Evolutionary conservation across 371 early-diverging fungal species (phyloP).

Genomic region (Mortierella sp.): DNA sequence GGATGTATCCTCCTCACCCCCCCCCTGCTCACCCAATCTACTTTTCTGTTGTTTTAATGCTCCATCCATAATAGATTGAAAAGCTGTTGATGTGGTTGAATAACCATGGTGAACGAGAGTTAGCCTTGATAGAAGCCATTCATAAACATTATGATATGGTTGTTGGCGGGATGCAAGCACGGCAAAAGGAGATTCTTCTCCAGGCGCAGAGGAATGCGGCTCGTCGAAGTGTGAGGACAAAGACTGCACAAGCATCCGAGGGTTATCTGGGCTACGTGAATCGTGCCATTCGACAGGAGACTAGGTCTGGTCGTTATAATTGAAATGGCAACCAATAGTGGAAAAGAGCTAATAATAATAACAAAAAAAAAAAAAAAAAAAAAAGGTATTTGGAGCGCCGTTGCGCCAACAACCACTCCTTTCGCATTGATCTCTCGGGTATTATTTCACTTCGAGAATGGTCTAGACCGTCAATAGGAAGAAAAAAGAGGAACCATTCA

Average conservation of each 20-base stretch:
- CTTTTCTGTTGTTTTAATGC: no score
- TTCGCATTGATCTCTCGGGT: not conserved
- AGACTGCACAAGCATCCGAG: conserved; percentile 48
- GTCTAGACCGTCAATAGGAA: conserved; percentile 11
- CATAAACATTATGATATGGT: conserved; percentile 58
- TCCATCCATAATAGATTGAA: conserved; percentile 59
- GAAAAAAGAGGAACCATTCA: not conserved
- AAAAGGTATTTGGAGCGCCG: not conserved
- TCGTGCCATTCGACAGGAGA: conserved; percentile 15
- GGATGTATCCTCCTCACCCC: no score
- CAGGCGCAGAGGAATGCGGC: conserved; percentile 52
- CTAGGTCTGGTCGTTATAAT: not conserved
- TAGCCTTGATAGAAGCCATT: conserved; percentile 62
- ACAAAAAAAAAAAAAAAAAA: not conserved
- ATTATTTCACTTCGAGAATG: conserved; percentile 34
- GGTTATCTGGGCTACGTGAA: conserved; percentile 51
- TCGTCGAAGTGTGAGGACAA: conserved; percentile 63
- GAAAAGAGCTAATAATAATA: not conserved
- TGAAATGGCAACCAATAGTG: not conserved
- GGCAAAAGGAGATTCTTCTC: conserved; percentile 52
- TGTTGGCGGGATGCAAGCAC: conserved; percentile 60
- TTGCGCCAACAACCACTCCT: not conserved
- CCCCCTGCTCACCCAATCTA: no score
- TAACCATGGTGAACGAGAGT: conserved; percentile 79
- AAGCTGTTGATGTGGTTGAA: conserved; percentile 79